A percentile compares a stretch with the other conserved stretches of the same genome.
phyloP scores from a whole-genome alignment of 2,329 filamentous ascomycete genomes.

The Aspergillus amoenus region DNA sequence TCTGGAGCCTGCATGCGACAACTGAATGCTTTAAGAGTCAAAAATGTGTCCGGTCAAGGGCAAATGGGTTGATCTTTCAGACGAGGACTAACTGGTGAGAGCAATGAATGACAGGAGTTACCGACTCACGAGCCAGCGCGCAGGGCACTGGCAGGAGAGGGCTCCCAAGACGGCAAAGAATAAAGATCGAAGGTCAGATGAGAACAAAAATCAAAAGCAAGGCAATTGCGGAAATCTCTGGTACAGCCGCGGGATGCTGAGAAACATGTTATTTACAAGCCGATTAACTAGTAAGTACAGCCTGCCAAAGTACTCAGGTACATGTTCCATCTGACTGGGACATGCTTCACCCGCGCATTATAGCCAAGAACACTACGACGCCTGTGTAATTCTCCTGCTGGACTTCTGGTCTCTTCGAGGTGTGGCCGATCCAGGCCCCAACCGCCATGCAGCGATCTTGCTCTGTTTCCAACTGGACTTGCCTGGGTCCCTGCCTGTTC shows the following conservation, averaged over 20 bases:
- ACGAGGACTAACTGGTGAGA: background rate
- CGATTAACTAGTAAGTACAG: background rate
- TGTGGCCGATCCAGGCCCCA: conserved; percentile 1
- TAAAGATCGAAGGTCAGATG: background rate
- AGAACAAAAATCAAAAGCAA: background rate
- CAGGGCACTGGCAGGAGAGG: background rate
- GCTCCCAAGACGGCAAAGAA: conserved; percentile 10
- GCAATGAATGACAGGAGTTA: conserved; percentile 2
- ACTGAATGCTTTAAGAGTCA: background rate
- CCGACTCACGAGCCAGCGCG: background rate
- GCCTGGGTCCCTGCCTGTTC: conserved; percentile 2
- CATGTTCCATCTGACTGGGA: no score
- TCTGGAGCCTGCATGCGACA: background rate
- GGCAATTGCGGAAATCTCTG: background rate
- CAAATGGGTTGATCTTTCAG: background rate
- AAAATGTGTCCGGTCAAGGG: conserved; percentile 6
- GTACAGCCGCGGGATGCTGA: conserved; percentile 9
- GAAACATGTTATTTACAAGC: conserved; percentile 1
- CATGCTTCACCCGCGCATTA: no score
- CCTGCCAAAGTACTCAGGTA: no score
- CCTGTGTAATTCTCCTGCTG: no score
- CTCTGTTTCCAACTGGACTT: background rate
- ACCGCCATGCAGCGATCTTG: conserved; percentile 22
- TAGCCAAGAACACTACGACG: no score
- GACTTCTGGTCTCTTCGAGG: no score